phyloP scores from a whole-genome alignment of 345 rosid species.

The Citrus reticulata region DNA sequence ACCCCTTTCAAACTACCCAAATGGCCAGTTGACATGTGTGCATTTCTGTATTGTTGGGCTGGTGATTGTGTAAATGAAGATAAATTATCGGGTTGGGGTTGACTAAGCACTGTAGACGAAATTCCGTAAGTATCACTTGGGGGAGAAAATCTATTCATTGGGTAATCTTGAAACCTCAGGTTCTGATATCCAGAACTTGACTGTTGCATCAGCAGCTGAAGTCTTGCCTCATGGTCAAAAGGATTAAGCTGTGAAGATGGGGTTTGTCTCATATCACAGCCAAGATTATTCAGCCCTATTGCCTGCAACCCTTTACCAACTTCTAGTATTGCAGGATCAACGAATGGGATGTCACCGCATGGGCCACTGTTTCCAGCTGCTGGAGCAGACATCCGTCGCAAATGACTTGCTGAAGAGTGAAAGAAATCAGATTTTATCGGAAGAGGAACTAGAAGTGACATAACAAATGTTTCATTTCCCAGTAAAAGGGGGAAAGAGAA shows the following conservation, averaged over 20 bases:
- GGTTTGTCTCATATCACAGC: constrained; percentile 30
- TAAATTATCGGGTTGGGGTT: constrained; percentile 21
- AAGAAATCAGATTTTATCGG: background rate
- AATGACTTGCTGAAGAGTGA: constrained; percentile 31
- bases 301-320: constrained; percentile 34
- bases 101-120: constrained; percentile 29
- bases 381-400: constrained; percentile 24
- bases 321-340: constrained; percentile 49
- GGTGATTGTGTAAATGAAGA: constrained; percentile 28
- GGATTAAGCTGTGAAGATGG: constrained; percentile 15
- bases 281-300: constrained; percentile 22
- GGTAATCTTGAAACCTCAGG: constrained; percentile 14
- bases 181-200: constrained; percentile 38
- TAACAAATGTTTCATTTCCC: background rate
- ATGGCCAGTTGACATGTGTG: constrained; percentile 29
- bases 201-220: constrained; percentile 29
- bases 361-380: constrained; percentile 20
- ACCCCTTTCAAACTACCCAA: constrained; percentile 46
- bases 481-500: background rate
- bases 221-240: constrained; percentile 36
- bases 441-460: background rate
- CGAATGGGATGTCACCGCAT: constrained; percentile 33
- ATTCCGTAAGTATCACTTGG: constrained; percentile 21
- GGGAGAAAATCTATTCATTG: constrained; percentile 34
- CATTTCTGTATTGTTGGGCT: constrained; percentile 29